These are phyloP conservation scores for Suillus spraguei DNA, from an alignment of 768 basidiomycete genomes.

Conservation along the genomic window DNA sequence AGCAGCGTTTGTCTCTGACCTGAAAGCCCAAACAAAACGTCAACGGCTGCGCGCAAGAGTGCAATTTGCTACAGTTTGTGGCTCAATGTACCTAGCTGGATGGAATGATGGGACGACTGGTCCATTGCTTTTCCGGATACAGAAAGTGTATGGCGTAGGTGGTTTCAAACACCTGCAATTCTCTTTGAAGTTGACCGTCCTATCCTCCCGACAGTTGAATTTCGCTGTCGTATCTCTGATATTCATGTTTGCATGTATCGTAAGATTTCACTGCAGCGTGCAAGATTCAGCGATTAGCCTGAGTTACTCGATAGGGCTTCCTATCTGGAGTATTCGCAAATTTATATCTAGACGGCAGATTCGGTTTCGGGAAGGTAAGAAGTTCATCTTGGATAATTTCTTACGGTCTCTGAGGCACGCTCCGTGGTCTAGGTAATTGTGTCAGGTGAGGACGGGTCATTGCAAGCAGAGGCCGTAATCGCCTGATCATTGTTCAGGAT, in stretches of 20 bases:
- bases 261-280: conserved; percentile 22
- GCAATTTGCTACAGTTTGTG: conserved; percentile 59
- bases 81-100: conserved; percentile 61
- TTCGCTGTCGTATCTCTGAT: conserved; percentile 57
- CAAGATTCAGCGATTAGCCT: not conserved
- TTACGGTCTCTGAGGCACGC: no score
- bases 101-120: conserved; percentile 83
- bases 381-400: no score
- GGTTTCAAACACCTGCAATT: not conserved
- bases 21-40: conserved; percentile 10
- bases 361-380: no score
- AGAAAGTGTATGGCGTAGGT: conserved; percentile 51
- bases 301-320: conserved; percentile 28
- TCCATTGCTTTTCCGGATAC: conserved; percentile 73
- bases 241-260: conserved; percentile 52
- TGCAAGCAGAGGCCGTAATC: no score
- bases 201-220: conserved; percentile 38
- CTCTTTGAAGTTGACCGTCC: not conserved
- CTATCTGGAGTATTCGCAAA: conserved; percentile 35
- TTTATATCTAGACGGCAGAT: no score
- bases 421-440: conserved; percentile 24
- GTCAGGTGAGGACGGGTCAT: no score
- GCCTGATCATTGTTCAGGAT: no score
- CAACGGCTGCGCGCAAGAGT: conserved; percentile 30
- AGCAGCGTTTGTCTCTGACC: conserved; percentile 3